A percentile compares a stretch with the other conserved stretches of the same genome.
phyloP scores from a whole-genome alignment of 2,329 filamentous ascomycete genomes.

The Phyllosticta ampelicida region DNA sequence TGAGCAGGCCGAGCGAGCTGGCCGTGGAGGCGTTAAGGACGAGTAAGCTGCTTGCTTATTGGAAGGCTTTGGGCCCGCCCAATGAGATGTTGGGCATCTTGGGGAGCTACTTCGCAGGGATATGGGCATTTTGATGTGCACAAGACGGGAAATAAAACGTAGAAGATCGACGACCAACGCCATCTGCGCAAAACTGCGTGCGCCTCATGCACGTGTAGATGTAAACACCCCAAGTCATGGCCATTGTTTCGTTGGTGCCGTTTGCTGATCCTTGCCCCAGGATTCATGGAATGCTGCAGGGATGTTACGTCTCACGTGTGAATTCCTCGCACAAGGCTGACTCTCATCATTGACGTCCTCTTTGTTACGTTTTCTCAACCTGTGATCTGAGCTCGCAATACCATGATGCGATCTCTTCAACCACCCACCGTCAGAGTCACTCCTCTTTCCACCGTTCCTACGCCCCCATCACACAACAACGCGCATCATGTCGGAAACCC shows the following conservation, averaged over 20 bases:
- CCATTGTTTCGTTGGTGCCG: too few species aligned
- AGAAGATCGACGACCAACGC: neutral
- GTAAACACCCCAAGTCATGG: too few species aligned
- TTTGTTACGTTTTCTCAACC: too few species aligned
- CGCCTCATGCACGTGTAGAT: neutral
- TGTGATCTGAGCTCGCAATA: too few species aligned
- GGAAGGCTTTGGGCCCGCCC: neutral
- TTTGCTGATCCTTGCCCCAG: too few species aligned
- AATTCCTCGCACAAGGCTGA: too few species aligned
- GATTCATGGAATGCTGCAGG: too few species aligned
- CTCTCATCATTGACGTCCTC: too few species aligned
- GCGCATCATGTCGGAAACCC: slow-evolving; percentile 24
- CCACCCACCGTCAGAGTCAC: neutral
- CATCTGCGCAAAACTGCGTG: neutral
- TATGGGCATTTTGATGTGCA: neutral
- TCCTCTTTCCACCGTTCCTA: neutral
- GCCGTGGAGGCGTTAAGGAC: slow-evolving; percentile 42
- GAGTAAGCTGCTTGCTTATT: slow-evolving; percentile 28
- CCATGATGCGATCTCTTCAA: too few species aligned
- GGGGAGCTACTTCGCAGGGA: neutral
- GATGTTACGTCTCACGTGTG: too few species aligned
- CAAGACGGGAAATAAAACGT: neutral
- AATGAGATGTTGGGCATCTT: neutral
- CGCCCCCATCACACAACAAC: neutral
- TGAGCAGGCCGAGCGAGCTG: slow-evolving; percentile 40